Conservation (phyloP, 108 stramenopile genomes). For the Phaeodactylum tricornutum region DNA sequence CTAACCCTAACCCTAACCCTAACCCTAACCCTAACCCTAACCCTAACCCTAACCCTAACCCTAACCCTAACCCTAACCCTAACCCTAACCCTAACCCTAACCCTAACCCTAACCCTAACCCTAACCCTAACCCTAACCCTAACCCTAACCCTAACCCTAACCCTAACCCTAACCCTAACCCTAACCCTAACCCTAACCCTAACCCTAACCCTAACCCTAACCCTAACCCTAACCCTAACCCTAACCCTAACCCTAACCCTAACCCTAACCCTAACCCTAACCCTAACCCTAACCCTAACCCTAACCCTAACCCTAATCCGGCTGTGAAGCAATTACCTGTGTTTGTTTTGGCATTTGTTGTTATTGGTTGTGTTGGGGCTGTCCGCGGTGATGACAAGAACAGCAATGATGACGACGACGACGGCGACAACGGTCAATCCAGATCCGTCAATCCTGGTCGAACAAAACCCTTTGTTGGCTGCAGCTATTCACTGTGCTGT, state of each 20-base stretch:
- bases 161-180: background rate
- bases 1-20: background rate
- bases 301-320: conserved; percentile 2
- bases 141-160: background rate
- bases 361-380: no score
- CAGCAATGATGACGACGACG: no score
- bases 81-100: background rate
- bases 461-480: no score
- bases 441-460: no score
- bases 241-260: conserved; percentile 2
- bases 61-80: background rate
- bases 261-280: conserved; percentile 1
- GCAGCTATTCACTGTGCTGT: no score
- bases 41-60: background rate
- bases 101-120: background rate
- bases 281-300: conserved; percentile 1
- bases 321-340: no score
- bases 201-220: conserved; percentile 1
- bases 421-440: no score
- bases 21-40: background rate
- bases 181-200: background rate
- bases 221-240: conserved; percentile 2
- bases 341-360: no score
- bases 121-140: background rate
- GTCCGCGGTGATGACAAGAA: no score